A percentile compares a stretch with the other conserved stretches of the same genome.
Conservation (phyloP, 2,329 filamentous ascomycete genomes). For the Ophiostoma sp. region DNA sequence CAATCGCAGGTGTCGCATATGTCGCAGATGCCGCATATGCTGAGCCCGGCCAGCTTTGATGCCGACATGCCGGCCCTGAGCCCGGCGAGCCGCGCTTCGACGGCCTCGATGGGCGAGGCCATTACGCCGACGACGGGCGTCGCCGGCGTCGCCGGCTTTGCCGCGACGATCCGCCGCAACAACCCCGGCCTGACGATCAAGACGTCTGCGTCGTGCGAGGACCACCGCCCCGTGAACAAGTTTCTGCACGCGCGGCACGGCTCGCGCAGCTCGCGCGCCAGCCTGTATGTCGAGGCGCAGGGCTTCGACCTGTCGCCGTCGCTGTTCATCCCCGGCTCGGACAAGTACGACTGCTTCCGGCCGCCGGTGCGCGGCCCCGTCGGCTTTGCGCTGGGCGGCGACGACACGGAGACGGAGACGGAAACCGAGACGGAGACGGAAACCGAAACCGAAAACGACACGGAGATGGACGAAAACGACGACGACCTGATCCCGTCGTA, state of each 20-base stretch:
- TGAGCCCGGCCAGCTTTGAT: conserved; percentile 36
- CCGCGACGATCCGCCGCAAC: conserved; percentile 29
- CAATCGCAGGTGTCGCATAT: conserved; percentile 24
- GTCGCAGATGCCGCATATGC: conserved; percentile 28
- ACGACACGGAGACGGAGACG: conserved; percentile 31
- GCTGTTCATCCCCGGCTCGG: conserved; percentile 53
- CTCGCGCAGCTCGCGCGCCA: conserved; percentile 42
- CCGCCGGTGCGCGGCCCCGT: conserved; percentile 26
- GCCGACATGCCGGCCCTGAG: conserved; percentile 42
- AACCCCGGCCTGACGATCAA: conserved; percentile 27
- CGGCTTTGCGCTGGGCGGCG: conserved; percentile 27
- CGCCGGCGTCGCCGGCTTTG: conserved; percentile 24
- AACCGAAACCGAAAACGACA: conserved; percentile 22
- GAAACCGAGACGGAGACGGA: conserved; percentile 26
- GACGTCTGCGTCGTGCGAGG: conserved; percentile 13
- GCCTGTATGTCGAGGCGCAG: conserved; percentile 55
- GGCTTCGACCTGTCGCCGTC: conserved; percentile 57
- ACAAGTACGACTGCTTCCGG: conserved; percentile 41
- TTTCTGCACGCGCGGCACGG: conserved; percentile 35
- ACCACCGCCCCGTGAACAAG: conserved; percentile 23
- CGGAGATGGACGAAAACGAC: conserved; percentile 11
- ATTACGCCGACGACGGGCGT: conserved; percentile 38
- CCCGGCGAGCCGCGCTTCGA: conserved; percentile 45
- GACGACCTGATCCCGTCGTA: conserved; percentile 24
- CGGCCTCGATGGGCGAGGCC: conserved; percentile 40